Evolutionary conservation across 1,284 basidiomycete genomes (phyloP).

Genomic region (Ustilago vetiveriae): DNA sequence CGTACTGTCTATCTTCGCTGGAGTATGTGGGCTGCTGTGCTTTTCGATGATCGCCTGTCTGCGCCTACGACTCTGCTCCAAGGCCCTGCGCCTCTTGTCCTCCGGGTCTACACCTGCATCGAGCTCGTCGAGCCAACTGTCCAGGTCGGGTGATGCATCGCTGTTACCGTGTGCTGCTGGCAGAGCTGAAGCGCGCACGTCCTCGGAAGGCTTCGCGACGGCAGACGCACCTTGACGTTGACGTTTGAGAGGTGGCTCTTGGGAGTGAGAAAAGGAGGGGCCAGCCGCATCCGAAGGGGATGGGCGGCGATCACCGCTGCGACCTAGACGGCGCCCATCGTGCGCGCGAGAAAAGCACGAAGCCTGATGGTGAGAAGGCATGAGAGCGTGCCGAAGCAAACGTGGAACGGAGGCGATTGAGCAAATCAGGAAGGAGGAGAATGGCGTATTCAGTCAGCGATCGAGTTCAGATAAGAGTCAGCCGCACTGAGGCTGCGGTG

Average conservation of each 20-base stretch:
- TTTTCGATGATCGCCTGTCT: constrained; percentile 47
- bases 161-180: no score
- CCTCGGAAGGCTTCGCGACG: no score
- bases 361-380: constrained; percentile 21
- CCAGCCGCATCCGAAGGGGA: neutral
- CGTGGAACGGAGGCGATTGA: neutral
- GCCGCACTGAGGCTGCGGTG: neutral
- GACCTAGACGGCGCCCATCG: neutral
- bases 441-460: constrained; percentile 17
- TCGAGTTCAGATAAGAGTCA: constrained; percentile 1
- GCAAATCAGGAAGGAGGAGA: constrained; percentile 12
- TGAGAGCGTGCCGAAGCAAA: constrained; percentile 1
- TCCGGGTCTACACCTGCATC: constrained; percentile 35
- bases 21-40: constrained; percentile 12
- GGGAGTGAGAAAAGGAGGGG: neutral
- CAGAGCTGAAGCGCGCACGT: no score
- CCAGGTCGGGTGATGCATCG: constrained; percentile 6
- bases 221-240: no score
- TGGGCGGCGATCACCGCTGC: constrained; percentile 2
- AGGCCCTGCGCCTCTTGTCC: constrained; percentile 12
- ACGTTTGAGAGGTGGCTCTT: constrained; percentile 17
- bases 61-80: constrained; percentile 54
- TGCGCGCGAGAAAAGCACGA: constrained; percentile 5
- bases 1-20: neutral
- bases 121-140: constrained; percentile 24